Evolutionary conservation across 2,329 filamentous ascomycete genomes (phyloP).

Genomic region (Fusarium citri): DNA sequence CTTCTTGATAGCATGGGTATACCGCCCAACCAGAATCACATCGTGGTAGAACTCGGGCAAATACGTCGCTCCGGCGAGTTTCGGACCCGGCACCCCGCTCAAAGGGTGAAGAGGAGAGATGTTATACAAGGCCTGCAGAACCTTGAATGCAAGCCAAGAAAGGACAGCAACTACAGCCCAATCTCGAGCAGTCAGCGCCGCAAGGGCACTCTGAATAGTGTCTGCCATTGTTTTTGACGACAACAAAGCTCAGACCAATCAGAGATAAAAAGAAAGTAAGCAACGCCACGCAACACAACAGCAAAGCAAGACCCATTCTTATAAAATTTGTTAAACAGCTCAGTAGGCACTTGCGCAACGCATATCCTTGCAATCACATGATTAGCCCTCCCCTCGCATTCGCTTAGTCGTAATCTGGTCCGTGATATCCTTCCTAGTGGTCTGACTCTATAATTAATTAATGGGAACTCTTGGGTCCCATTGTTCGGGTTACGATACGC

Average conservation of each 20-base stretch:
- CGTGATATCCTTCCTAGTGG: background rate
- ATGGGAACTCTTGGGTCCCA: background rate
- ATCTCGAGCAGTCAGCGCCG: background rate
- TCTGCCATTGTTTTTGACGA: background rate
- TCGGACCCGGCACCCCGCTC: constrained; percentile 17
- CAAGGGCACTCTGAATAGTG: background rate
- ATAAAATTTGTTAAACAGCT: background rate
- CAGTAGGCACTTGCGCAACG: background rate
- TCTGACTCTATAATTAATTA: background rate
- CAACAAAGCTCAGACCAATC: background rate
- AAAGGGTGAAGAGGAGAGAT: constrained; percentile 21
- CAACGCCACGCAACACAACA: background rate
- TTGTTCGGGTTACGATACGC: background rate
- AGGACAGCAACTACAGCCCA: background rate
- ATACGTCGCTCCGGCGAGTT: constrained; percentile 21
- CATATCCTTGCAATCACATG: background rate
- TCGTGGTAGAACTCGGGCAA: constrained; percentile 25
- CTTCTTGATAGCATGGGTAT: constrained; percentile 16
- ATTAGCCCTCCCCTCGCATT: background rate
- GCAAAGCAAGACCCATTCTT: background rate
- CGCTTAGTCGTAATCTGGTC: background rate
- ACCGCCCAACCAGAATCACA: constrained; percentile 23
- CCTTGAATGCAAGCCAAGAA: background rate
- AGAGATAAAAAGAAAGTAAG: background rate
- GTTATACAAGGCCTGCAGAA: constrained; percentile 16